Conservation (phyloP, 2,329 filamentous ascomycete species). For the Rutstroemia sp. region DNA sequence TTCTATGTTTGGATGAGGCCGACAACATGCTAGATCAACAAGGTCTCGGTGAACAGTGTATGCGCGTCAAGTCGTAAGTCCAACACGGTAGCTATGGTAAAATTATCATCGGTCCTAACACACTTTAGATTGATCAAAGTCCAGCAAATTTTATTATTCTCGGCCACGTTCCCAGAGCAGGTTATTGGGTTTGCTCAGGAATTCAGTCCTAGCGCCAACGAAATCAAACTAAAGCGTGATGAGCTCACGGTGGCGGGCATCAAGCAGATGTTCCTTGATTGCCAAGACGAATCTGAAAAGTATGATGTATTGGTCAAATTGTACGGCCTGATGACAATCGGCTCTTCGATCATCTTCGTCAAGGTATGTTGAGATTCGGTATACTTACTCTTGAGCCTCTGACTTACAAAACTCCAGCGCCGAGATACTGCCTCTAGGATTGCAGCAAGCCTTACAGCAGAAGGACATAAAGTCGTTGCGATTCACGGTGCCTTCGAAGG, state of each 20-base stretch:
- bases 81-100: neutral
- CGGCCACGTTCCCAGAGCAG: constrained; percentile 87
- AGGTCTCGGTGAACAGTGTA: constrained; percentile 90
- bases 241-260: constrained; percentile 96
- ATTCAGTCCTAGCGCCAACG: constrained; percentile 81
- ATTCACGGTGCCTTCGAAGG: constrained; percentile 87
- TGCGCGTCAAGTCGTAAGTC: constrained; percentile 77
- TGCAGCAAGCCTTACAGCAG: constrained; percentile 73
- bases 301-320: constrained; percentile 85
- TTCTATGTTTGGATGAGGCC: constrained; percentile 90
- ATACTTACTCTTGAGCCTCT: neutral
- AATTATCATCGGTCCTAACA: constrained; percentile 12
- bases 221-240: constrained; percentile 79
- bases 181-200: constrained; percentile 76
- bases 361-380: constrained; percentile 49
- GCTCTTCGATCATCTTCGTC: constrained; percentile 97
- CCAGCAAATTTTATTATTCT: constrained; percentile 91
- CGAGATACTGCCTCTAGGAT: constrained; percentile 81
- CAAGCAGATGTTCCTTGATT: constrained; percentile 97
- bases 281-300: constrained; percentile 71
- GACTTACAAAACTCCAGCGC: constrained; percentile 45
- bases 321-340: constrained; percentile 93
- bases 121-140: constrained; percentile 54
- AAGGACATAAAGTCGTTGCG: constrained; percentile 87
- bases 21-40: constrained; percentile 99